Evolutionary conservation across 2,329 filamentous ascomycete genomes (phyloP), one percentile per base, ranked within the genome.

Genomic region (Alternaria gansuensis): DNA sequence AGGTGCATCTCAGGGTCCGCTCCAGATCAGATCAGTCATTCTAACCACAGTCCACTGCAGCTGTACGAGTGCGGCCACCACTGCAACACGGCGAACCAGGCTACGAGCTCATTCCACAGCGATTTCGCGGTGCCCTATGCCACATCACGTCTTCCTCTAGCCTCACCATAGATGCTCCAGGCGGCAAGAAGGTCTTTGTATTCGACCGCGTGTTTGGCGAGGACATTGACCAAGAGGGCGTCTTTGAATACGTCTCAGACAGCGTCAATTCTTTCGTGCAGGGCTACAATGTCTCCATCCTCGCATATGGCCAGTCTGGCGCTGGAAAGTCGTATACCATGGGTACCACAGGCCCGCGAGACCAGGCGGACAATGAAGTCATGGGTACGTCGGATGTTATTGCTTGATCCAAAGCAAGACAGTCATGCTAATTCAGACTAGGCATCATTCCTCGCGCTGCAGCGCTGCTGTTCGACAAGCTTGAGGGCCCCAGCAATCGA

Each of bases 271-370:
- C 93, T 2, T 99, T 99, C 70, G 82, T 95, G 1, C 92, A 97
- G 75, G 95, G 95, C 54, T 99, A 98, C 85, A 99, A 99, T 86
- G 95, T 99, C 58, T 99, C 95, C 3, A 87, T 99, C 49, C 82
- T 99, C 70, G 95, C 95, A 46, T 99, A 99, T 73, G 95, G 95
- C 66, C 95, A 99, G 82, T 99, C 95, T 28, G 95, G 95, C 56
- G 93, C 95, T 10, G 95, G 95, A 69, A 99, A 99, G 81, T 98
- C 94, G 3, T 98, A 96, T 76, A 99, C 95, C 0, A 99, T 99
- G 95, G 95, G 95, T 57, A 99, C 95, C 0, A 93, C 94, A 0
- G 93, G 93, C 4, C 92, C 93, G 2, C 78, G 78, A 23, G 93
- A 97, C 71, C 90, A 96, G 72, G 83, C 82, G 26, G 84, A 94